These are phyloP conservation scores for Erysimum cheiri DNA, from an alignment of 441 rosid species.

Conservation along the genomic window DNA sequence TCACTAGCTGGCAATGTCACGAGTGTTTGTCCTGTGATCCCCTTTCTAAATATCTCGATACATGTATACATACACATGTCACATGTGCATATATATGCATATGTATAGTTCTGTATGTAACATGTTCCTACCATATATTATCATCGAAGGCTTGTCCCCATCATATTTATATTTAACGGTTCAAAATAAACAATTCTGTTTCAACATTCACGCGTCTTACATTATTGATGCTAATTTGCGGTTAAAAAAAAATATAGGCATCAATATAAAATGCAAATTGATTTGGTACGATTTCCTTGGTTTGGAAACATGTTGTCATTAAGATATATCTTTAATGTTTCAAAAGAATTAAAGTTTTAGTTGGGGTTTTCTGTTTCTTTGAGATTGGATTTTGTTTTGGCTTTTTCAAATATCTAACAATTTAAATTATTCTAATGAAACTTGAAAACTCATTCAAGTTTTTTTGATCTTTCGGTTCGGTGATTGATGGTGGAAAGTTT, in stretches of 20 bases:
- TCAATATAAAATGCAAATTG: background rate
- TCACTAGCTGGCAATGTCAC: conserved; percentile 53
- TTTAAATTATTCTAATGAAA: background rate
- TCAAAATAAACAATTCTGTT: conserved; percentile 36
- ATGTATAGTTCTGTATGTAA: conserved; percentile 29
- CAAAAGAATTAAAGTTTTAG: background rate
- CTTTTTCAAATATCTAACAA: background rate
- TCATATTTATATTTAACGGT: conserved; percentile 40
- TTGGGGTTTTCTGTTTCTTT: background rate
- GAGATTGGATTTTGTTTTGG: background rate
- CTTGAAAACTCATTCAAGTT: background rate
- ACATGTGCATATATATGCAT: conserved; percentile 34
- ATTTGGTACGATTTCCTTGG: background rate
- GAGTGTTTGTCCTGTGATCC: conserved; percentile 51
- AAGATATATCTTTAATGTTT: background rate
- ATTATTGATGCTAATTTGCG: conserved; percentile 33
- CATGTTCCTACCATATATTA: conserved; percentile 43
- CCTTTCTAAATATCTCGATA: conserved; percentile 44
- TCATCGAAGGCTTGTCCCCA: conserved; percentile 35
- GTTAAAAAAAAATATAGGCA: conserved; percentile 2
- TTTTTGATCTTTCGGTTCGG: background rate
- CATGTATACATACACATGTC: conserved; percentile 36
- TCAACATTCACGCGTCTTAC: conserved; percentile 33
- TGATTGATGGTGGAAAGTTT: background rate
- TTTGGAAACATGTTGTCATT: background rate